Evolutionary conservation across 2,329 filamentous ascomycete genomes (phyloP).

Genomic region (Aspergillus sp.): DNA sequence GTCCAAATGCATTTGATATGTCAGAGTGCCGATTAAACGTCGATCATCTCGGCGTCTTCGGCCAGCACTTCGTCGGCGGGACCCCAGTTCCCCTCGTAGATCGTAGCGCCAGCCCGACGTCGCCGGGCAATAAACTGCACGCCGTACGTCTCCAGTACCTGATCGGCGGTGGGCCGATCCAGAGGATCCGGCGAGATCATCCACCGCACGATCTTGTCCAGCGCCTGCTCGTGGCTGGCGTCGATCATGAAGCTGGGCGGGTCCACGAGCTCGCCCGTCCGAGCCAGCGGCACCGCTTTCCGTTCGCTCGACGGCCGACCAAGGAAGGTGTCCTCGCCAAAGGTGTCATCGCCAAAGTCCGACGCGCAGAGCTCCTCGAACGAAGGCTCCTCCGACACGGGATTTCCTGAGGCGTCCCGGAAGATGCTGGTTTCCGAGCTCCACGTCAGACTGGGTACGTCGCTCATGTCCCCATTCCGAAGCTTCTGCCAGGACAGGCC

Average conservation of each 20-base stretch:
- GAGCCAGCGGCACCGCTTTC: constrained; percentile 31
- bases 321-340: constrained; percentile 38
- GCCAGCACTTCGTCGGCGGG: constrained; percentile 65
- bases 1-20: constrained; percentile 32
- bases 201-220: constrained; percentile 80
- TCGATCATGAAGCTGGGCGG: constrained; percentile 91
- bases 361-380: constrained; percentile 45
- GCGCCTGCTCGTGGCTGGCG: constrained; percentile 65
- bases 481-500: constrained; percentile 88
- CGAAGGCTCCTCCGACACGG: constrained; percentile 49
- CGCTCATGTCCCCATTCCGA: constrained; percentile 82
- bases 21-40: constrained; percentile 45
- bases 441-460: constrained; percentile 83
- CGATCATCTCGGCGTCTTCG: constrained; percentile 63
- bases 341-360: constrained; percentile 45
- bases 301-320: constrained; percentile 25
- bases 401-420: constrained; percentile 73
- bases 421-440: constrained; percentile 68
- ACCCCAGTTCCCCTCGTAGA: constrained; percentile 96
- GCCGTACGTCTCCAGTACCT: constrained; percentile 71
- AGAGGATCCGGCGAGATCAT: constrained; percentile 79
- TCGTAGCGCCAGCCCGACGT: constrained; percentile 82
- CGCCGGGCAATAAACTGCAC: constrained; percentile 77
- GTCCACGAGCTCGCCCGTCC: constrained; percentile 59
- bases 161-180: constrained; percentile 69